Evolutionary conservation across 306 rosid species (phyloP).

Genomic region (Lathyrus oleraceus): DNA sequence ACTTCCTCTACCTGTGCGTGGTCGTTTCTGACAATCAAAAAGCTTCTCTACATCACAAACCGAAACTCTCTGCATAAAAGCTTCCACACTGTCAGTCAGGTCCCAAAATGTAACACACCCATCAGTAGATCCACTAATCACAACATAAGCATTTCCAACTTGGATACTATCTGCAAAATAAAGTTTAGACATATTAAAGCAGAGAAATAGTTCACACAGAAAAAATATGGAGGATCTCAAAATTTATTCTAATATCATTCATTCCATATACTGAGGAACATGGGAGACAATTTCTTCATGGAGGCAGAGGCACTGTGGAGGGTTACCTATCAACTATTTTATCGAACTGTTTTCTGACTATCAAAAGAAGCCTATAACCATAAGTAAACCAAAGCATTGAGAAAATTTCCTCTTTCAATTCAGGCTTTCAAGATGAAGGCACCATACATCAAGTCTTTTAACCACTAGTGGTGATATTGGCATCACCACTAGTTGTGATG

Average conservation of each 20-base stretch:
- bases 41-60: slow-evolving; percentile 53
- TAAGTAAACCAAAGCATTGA: slow-evolving; percentile 19
- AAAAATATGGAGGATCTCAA: background rate
- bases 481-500: slow-evolving; percentile 20
- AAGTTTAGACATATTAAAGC: slow-evolving; percentile 16
- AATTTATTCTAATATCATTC: slow-evolving; percentile 1
- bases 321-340: background rate
- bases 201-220: slow-evolving; percentile 22
- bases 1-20: slow-evolving; percentile 95
- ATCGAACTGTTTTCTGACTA: slow-evolving; percentile 9
- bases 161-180: slow-evolving; percentile 50
- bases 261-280: slow-evolving; percentile 5
- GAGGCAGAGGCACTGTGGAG: background rate
- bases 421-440: slow-evolving; percentile 15
- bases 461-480: slow-evolving; percentile 5
- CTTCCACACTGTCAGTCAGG: slow-evolving; percentile 63
- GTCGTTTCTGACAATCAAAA: slow-evolving; percentile 81
- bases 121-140: slow-evolving; percentile 91
- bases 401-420: slow-evolving; percentile 29
- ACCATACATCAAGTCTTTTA: slow-evolving; percentile 16
- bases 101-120: slow-evolving; percentile 96
- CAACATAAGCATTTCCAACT: slow-evolving; percentile 55
- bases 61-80: slow-evolving; percentile 66
- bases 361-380: background rate
- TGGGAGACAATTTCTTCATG: background rate